Evolutionary conservation across 768 basidiomycete species (phyloP), one percentile per base, ranked within the genome.

Genomic region (Crucibulum laeve): DNA sequence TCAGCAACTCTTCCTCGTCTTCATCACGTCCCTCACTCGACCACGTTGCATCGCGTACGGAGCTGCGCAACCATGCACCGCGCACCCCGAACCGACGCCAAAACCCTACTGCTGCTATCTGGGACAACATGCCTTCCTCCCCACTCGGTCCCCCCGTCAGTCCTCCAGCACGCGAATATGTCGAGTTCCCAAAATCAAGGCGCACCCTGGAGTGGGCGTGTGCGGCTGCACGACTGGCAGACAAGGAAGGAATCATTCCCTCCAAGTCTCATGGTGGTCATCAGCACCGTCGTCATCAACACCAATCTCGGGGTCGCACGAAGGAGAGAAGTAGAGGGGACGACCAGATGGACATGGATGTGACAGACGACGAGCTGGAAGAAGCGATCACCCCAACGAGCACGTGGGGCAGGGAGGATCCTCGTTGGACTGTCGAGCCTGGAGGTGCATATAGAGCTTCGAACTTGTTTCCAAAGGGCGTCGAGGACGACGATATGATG

Each of bases 151-250:
- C 73, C 5, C 74, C 77, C 3, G 69, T 70, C 28, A 80, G 79
- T 47, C 80, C 82, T 0, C 62, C 71, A 4, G 62, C 67, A 2
- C 62, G 67, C 44, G 73, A 73, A 34, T 73, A 68, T 40, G 65
- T 76, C 49, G 71, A 73, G 19, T 73, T 75, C 40, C 71, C 69
- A 17, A 66, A 70, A 15, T 68, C 73, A 18, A 71, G 70, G 23
- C 61, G 67, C 33, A 82, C 84, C 10, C 64, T 88, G 44, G 86
- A 87, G 53, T 87, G 83, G 83, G 84, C 84, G 0, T 87, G 84
- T 60, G 82, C 82, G 2, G 78, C 77, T 18, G 77, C 76, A 3
- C 60, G 77, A 30, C 47, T 77, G 6, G 69, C 69, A 4, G 76
- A 72, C 25, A 79, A 72, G 51, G 66, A 67, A 34, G 62, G 58